Percentiles rank a stretch among this genome's conserved stretches.
Conservation (phyloP, 2,329 filamentous ascomycete genomes). For the Magnaporthiopsis incrustans region DNA sequence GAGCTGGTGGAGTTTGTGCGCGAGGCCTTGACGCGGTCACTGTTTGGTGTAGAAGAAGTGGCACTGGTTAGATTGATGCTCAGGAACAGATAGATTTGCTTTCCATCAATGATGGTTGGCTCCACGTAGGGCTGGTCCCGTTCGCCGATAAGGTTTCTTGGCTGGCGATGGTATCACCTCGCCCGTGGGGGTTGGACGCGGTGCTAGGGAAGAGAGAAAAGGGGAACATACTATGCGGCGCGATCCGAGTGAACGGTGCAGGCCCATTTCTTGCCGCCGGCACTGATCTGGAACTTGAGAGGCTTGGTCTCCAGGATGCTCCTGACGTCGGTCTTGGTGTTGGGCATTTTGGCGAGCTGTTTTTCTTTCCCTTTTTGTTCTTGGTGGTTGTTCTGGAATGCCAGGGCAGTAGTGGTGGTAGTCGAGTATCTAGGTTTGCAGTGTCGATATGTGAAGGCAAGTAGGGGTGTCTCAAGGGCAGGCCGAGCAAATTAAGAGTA, state of each 20-base stretch:
- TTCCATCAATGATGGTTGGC: no score
- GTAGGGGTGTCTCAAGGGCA: neutral
- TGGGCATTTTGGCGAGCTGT: constrained; percentile 5
- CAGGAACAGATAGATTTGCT: no score
- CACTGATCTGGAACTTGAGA: constrained; percentile 38
- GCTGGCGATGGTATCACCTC: neutral
- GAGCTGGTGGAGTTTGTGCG: constrained; percentile 12
- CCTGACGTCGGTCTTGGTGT: constrained; percentile 10
- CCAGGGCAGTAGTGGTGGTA: neutral
- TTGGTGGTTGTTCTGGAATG: neutral
- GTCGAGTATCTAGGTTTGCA: neutral
- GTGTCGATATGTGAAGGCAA: neutral
- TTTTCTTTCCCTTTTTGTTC: neutral
- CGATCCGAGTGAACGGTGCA: constrained; percentile 35
- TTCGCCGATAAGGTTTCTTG: constrained; percentile 7
- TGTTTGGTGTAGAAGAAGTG: neutral
- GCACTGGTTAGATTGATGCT: constrained; percentile 1
- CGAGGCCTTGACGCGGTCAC: constrained; percentile 13
- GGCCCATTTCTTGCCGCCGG: constrained; percentile 26
- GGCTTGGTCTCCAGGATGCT: constrained; percentile 28
- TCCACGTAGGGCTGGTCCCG: neutral
- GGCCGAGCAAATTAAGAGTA: neutral
- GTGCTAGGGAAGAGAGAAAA: neutral
- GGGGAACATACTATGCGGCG: constrained; percentile 30
- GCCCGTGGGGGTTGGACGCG: neutral